phyloP scores from a whole-genome alignment of 176 grass and related monocot genomes.

The Metroxylon sagu region DNA sequence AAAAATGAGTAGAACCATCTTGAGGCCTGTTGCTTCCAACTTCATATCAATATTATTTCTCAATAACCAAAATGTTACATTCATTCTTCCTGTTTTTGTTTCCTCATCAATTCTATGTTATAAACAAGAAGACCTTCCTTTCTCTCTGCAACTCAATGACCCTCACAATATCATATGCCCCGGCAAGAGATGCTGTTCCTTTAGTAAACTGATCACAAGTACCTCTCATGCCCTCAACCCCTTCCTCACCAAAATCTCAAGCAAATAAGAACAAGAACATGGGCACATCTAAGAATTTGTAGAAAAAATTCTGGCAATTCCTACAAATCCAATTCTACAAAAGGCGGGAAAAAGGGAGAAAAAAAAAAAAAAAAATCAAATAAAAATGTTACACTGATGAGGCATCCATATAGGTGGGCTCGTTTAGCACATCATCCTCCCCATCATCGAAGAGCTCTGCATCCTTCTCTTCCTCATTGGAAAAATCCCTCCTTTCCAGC shows the following conservation, averaged over 20 bases:
- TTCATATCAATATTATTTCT: neutral
- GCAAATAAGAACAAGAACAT: slow-evolving; percentile 54
- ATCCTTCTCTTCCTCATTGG: slow-evolving; percentile 57
- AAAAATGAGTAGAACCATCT: neutral
- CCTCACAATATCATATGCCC: too few relatives aligned
- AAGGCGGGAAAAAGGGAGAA: slow-evolving; percentile 16
- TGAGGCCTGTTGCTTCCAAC: neutral
- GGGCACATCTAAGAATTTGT: neutral
- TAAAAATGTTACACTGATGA: slow-evolving; percentile 38
- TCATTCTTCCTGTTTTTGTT: slow-evolving; percentile 1
- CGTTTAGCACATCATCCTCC: slow-evolving; percentile 30
- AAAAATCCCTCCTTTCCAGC: slow-evolving; percentile 54
- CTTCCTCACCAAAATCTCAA: slow-evolving; percentile 70
- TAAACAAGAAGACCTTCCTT: neutral
- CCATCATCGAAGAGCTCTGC: slow-evolving; percentile 47
- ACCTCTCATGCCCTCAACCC: slow-evolving; percentile 30
- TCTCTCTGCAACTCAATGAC: neutral
- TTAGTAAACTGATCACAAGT: slow-evolving; percentile 18
- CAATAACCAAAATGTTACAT: slow-evolving; percentile 3
- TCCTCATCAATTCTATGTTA: neutral
- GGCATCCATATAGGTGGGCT: slow-evolving; percentile 24
- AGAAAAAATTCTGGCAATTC: slow-evolving; percentile 41
- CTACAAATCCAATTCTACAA: slow-evolving; percentile 42
- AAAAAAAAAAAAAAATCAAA: slow-evolving; percentile 10
- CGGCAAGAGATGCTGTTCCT: neutral